Percentiles rank a stretch among this genome's conserved stretches.
These are phyloP conservation scores for Haberlea rhodopensis DNA, from an alignment of 257 asterid species.

Conservation along the genomic window DNA sequence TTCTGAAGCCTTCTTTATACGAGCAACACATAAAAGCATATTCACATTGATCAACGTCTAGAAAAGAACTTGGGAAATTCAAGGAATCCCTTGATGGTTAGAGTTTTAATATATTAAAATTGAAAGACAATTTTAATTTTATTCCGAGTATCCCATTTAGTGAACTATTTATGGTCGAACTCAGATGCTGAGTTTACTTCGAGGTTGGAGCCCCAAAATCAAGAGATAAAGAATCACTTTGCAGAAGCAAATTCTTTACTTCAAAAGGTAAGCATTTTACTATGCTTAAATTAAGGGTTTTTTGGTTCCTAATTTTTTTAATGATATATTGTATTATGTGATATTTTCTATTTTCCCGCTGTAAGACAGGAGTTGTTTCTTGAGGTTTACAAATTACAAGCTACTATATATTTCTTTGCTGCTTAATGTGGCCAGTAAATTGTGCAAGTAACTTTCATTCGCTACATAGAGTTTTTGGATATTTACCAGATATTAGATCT, in stretches of 20 bases:
- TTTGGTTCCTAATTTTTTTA: conserved; percentile 10
- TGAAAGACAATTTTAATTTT: conserved; percentile 11
- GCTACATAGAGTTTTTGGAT: too few relatives aligned
- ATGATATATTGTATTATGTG: background rate
- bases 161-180: conserved; percentile 32
- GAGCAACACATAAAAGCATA: conserved; percentile 91
- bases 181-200: conserved; percentile 87
- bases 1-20: conserved; percentile 83
- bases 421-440: background rate
- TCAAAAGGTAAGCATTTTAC: conserved; percentile 52
- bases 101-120: conserved; percentile 19
- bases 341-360: too few relatives aligned
- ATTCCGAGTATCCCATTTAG: conserved; percentile 22
- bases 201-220: conserved; percentile 88
- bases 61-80: conserved; percentile 89
- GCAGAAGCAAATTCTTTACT: conserved; percentile 68
- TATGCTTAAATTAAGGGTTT: background rate
- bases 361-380: too few relatives aligned
- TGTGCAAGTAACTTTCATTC: too few relatives aligned
- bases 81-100: conserved; percentile 86
- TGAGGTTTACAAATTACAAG: too few relatives aligned
- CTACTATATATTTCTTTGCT: conserved; percentile 6
- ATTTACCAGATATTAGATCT: too few relatives aligned
- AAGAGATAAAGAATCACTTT: conserved; percentile 83
- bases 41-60: conserved; percentile 89